Conservation (phyloP, 2,329 filamentous ascomycete genomes). For the Fusarium sp. region DNA sequence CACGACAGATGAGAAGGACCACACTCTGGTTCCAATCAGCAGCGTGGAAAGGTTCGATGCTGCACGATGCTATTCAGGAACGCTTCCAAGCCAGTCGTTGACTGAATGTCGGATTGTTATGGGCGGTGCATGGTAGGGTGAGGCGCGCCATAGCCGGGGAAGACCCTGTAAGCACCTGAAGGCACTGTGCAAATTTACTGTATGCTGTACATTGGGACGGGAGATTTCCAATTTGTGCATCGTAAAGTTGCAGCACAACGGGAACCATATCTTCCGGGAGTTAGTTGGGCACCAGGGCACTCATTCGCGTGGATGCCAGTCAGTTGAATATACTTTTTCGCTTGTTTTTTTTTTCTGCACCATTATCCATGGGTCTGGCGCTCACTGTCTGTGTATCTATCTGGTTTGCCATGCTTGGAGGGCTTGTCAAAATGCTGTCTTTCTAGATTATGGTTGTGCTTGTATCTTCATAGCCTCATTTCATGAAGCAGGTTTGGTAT, state of each 20-base stretch:
- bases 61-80: slow-evolving; percentile 31
- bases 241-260: slow-evolving; percentile 14
- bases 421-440: not conserved
- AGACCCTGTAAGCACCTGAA: slow-evolving; percentile 14
- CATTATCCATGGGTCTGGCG: slow-evolving; percentile 1
- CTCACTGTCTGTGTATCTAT: not conserved
- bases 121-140: slow-evolving; percentile 27
- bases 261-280: slow-evolving; percentile 30
- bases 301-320: slow-evolving; percentile 43
- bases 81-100: slow-evolving; percentile 37
- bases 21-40: slow-evolving; percentile 42
- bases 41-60: slow-evolving; percentile 21
- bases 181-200: slow-evolving; percentile 40
- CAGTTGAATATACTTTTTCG: slow-evolving; percentile 26
- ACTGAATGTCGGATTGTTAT: slow-evolving; percentile 8
- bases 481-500: not conserved
- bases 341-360: slow-evolving; percentile 18
- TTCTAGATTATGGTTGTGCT: not conserved
- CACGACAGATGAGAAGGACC: slow-evolving; percentile 47
- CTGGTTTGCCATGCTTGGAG: not conserved
- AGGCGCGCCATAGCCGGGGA: slow-evolving; percentile 32
- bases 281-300: slow-evolving; percentile 21
- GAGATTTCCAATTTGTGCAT: slow-evolving; percentile 29
- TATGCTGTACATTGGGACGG: slow-evolving; percentile 18
- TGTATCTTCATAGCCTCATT: not conserved